Evolutionary conservation across 108 stramenopile genomes (phyloP), one percentile per base, ranked within the genome.

Genomic region (Poteriospumella lacustris): DNA sequence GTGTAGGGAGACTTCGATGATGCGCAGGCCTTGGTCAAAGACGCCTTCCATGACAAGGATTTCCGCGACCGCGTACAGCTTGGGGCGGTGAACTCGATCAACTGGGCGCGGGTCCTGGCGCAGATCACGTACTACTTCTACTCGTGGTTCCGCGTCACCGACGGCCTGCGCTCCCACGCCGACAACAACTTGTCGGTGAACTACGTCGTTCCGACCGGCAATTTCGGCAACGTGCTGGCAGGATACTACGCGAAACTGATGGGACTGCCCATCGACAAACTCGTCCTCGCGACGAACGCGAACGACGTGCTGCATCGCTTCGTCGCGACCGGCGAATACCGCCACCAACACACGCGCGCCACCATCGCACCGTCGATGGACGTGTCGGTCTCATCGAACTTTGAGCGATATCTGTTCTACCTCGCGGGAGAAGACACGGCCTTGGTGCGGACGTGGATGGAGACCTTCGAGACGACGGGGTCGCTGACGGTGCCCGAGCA

Each of bases 41-140:
- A 93, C 9, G 86, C 90, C 76, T 99, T 99, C 81, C 82, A 85
- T 33, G 90, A 97, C 78, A 81, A 86, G 70, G 91, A 79, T 5
- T 97, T 97, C 82, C 89, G 94, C 36, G 91, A 93, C 43, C 76
- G 85, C 41, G 44, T 60, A 40, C 76, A 93, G 76, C 87, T 99
- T n/a, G 97, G 95, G 12, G 97, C 97, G 5, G 95, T 99, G 68
- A 99, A 99, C 85, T 92, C 91, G 1, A 99, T 99, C 86, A 99
- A 99, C 82, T 99, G 96, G 95, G 95, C 94, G 43, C 91, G 97
- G 42, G 95, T 99, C 29, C 85, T 99, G 79, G 97, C 96, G 0
- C 97, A 99, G 88, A 97, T 93, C 42, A 95, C 95, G 2, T 99
- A 99, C 83, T 99, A 97, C 87, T 99, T 94, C 87, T 73, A 73